Base-by-base conservation (phyloP, 192 early-diverging fungal genomes). In the Coemansia sp. region DNA sequence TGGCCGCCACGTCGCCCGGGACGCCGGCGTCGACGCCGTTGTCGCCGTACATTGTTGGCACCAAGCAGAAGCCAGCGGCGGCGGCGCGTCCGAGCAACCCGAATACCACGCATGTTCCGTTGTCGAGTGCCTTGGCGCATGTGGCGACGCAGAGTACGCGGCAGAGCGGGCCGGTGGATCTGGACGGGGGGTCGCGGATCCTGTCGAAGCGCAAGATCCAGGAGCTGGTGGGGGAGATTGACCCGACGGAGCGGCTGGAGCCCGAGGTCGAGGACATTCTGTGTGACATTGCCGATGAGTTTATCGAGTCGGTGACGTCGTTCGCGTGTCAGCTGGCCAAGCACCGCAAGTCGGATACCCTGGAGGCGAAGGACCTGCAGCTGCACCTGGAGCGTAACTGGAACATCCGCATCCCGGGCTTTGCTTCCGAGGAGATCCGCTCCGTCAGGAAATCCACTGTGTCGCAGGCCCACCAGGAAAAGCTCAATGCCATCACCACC, bases 401-500 rank as follows among this genome's bases (percentile, higher is more conserved):
- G 87, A 92, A 89, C 43, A 85, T 92, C 38, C 83, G 89, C 39
- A 88, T 92, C 54, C 89, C 89, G 38, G 88, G 88, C 9, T 91
- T 88, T 58, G 84, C 86, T 0, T 78, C 85, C n/a, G 86, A 89
- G 57, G 83, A 85, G 53, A 86, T 89, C 32, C 51, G 86, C 37
- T 84, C 85, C 12, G 66, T 86, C n/a, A 57, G 85, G 22, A 89
- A 89, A 46, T 52, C 82, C 7, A 65, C 65, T 3, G 75, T 85
- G 17, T 77, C 83, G n/a, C 46, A 75, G 29, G 59, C 68, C 7
- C 84, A 89, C 52, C 82, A 83, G 35, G 70, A 80, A 26, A 83
- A 78, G 53, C 50, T 86, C 23, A 68, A 69, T 16, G 83, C 83
- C 8, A 80, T 89, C 16, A 71, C 68, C 19, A 63, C 60, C 44